These are phyloP conservation scores for Fusarium sp. DNA, from an alignment of 2,329 filamentous ascomycete genomes.

Conservation along the genomic window DNA sequence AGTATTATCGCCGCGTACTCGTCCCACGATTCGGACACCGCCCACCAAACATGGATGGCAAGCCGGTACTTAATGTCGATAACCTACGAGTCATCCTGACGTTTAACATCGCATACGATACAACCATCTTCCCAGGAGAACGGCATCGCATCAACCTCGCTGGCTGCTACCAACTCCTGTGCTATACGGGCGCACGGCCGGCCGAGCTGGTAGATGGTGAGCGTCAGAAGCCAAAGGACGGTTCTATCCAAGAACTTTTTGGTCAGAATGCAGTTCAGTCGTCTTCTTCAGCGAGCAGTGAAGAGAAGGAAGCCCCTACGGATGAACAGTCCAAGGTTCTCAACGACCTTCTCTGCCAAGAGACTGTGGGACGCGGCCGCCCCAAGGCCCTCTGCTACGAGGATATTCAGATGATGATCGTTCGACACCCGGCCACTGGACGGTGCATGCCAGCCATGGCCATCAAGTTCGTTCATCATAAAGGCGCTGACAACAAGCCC, in stretches of 20 bases:
- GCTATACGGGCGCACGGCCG: conserved; percentile 42
- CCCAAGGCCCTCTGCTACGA: conserved; percentile 46
- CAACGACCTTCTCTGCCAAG: conserved; percentile 33
- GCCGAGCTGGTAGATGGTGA: conserved; percentile 45
- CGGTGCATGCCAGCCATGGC: conserved; percentile 38
- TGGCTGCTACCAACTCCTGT: conserved; percentile 43
- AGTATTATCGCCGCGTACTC: not conserved
- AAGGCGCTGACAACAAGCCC: conserved; percentile 35
- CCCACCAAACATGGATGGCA: not conserved
- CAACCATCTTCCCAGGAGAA: conserved; percentile 36
- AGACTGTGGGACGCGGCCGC: conserved; percentile 33
- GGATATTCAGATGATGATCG: conserved; percentile 45
- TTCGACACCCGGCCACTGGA: conserved; percentile 38
- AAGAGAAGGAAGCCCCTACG: not conserved
- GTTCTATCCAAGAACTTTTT: conserved; percentile 41
- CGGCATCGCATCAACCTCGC: conserved; percentile 38
- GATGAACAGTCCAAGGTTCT: conserved; percentile 40
- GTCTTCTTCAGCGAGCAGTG: not conserved
- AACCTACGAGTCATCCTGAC: not conserved
- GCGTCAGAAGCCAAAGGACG: conserved; percentile 41
- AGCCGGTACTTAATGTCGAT: not conserved
- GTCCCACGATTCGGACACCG: not conserved
- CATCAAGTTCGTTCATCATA: conserved; percentile 46
- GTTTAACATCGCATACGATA: conserved; percentile 47
- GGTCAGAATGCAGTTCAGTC: conserved; percentile 23